phyloP scores from a whole-genome alignment of 306 rosid genomes.

The Vachellia pachyceras region DNA sequence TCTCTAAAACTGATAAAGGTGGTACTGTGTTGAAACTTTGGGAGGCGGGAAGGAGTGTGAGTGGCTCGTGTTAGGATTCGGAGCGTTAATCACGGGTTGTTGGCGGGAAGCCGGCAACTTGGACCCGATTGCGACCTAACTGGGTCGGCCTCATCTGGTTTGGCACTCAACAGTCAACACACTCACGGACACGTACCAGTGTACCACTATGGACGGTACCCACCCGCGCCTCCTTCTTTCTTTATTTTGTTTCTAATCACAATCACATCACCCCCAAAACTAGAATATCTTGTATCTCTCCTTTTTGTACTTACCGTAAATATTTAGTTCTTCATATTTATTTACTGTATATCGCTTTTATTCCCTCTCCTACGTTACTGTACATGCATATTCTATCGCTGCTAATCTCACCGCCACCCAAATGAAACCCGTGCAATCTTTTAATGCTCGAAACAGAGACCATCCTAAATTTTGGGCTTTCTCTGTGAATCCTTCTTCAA shows the following conservation, averaged over 20 bases:
- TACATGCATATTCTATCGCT: no score
- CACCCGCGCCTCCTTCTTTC: neutral
- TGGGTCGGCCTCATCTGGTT: neutral
- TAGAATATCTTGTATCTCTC: neutral
- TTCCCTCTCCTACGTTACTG: no score
- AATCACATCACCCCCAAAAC: neutral
- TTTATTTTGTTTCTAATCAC: neutral
- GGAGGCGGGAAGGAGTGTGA: neutral
- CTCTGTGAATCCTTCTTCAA: neutral
- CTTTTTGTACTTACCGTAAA: neutral
- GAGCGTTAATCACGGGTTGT: constrained; percentile 29
- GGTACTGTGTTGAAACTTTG: neutral
- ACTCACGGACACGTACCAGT: constrained; percentile 26
- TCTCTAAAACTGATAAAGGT: no score
- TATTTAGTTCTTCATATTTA: neutral
- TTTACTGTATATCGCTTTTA: no score
- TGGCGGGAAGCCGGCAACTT: neutral
- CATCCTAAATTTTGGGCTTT: neutral
- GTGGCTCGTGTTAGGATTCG: constrained; percentile 1
- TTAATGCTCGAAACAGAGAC: neutral
- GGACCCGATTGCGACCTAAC: neutral
- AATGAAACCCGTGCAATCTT: neutral
- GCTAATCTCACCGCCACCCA: neutral
- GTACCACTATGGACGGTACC: constrained; percentile 22
- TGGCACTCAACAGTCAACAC: neutral